Evolutionary conservation across 2,329 filamentous ascomycete species (phyloP), one percentile per base, ranked within the genome.

Genomic region (Pseudocercospora macadamiae): DNA sequence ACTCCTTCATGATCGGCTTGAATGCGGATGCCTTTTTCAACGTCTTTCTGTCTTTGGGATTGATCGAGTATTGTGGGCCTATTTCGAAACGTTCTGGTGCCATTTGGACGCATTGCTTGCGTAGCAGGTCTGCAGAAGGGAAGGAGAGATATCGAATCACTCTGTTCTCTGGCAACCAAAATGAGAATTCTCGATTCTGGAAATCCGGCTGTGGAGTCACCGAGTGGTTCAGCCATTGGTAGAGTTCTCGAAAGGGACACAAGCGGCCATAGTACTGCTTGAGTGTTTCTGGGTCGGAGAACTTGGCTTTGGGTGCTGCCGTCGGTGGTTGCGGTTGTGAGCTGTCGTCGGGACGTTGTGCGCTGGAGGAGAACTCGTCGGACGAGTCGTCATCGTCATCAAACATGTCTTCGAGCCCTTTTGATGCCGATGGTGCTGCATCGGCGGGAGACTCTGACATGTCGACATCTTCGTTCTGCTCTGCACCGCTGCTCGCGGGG

Each of bases 151-250:
- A 99, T 72, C 95, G 89, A 26, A 96, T 83, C 75, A 97, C 96
- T 37, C 89, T 90, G 67, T 96, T 93, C 71, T 93, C 96, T 59
- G 89, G 88, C n/a, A 97, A 83, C 1, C 93, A 96, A 72, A 97
- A 93, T 16, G 95, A 93, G 73, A 99, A 97, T 75, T 99, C 95
- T 71, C 95, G 89, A 74, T 97, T 90, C 25, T 83, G 87, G 77
- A 97, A 97, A 76, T 97, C 93, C 65, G 87, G 88, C 3, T 89
- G 89, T 0, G 95, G 93, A 5, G 87, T 87, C 5, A 91, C 89
- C 54, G 90, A 91, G 76, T 97, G 95, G 73, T 97, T 99, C 48
- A 99, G 85, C 95, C 95, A 99, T 75, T 97, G 93, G 77, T 97
- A 99, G 18, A 97, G 86, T 62, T 91, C 89, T 60, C 93, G 87